Base-by-base conservation (phyloP, 1,284 basidiomycete species). In the Pterula multifida region DNA sequence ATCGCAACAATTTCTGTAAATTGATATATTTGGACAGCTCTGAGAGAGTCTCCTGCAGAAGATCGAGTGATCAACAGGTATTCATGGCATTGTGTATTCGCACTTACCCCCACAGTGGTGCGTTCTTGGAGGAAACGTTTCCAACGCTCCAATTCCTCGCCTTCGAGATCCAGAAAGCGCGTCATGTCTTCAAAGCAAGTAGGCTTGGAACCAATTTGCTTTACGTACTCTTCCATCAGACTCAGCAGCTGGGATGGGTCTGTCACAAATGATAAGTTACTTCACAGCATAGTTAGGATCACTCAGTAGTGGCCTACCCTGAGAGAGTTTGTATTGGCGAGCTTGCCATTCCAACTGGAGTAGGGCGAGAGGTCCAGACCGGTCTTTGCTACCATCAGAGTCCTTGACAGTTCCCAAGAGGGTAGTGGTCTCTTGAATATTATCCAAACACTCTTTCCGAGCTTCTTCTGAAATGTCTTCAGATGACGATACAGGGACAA, bases 151-250 rank as follows among this genome's bases (percentile, higher is more conserved):
- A 73, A 61, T 11, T 73, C 71, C 2, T 73, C 69, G 44, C 65
- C 69, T 25, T 71, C 65, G 2, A 85, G 64, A 4, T 60, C 57
- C 36, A 79, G 63, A 60, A 85, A 91, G 3, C 79, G 78, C 55
- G 73, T 73, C 44, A 95, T 66, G 58, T 95, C 91, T 63, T 93
- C 90, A 55, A 81, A 89, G 61, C 88, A 91, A 62, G 85, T 90
- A 3, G 81, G 70, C 64, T 92, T 95, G 61, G 81, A 78, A 11
- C 85, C 83, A 58, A 91, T 80, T 52, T 68, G 69, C 36, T 76
- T 68, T 58, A 90, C 81, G 62, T 94, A 95, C 45, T 72, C 65
- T 57, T 77, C 69, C 61, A 86, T 65, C 51, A 79, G 65, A 19
- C 60, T 61, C 25, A 72, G 57, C 53, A 81, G 57, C 21, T 65